These are phyloP conservation scores for Saturnispora kantuleensis DNA, from an alignment of 805 yeast genomes.

Conservation along the genomic window DNA sequence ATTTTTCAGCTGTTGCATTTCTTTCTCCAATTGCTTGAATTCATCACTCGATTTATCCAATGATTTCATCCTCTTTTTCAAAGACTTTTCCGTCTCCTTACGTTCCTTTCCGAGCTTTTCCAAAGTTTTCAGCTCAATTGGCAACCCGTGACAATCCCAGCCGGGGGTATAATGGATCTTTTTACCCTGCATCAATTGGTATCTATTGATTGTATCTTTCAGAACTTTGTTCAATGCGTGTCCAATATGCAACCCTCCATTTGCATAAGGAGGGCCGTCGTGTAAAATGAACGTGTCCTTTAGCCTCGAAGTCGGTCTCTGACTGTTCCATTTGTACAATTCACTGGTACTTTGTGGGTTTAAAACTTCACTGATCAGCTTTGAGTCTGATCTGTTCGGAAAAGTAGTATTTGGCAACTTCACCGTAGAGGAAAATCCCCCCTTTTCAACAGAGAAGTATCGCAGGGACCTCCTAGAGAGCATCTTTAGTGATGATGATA, in stretches of 20 bases:
- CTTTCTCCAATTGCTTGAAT: constrained; percentile 3
- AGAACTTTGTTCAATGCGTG: constrained; percentile 86
- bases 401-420: constrained; percentile 58
- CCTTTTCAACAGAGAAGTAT: constrained; percentile 8
- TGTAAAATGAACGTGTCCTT: constrained; percentile 57
- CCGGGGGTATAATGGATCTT: constrained; percentile 76
- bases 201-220: constrained; percentile 78
- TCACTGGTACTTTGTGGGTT: constrained; percentile 46
- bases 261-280: constrained; percentile 99
- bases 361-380: constrained; percentile 31
- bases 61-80: constrained; percentile 20
- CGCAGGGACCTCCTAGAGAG: no score
- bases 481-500: no score
- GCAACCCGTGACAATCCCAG: constrained; percentile 99
- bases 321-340: constrained; percentile 56
- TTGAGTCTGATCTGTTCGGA: constrained; percentile 48
- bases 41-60: constrained; percentile 10
- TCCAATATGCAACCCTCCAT: constrained; percentile 85
- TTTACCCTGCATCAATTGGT: constrained; percentile 48
- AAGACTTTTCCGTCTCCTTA: constrained; percentile 21
- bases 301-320: constrained; percentile 18
- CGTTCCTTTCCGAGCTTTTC: constrained; percentile 30
- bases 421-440: constrained; percentile 20
- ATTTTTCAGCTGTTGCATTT: constrained; percentile 12
- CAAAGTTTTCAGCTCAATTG: constrained; percentile 84